Evolutionary conservation across 1,139 yeast species (phyloP).

Genomic region (Debaryomycetaceae sp.): DNA sequence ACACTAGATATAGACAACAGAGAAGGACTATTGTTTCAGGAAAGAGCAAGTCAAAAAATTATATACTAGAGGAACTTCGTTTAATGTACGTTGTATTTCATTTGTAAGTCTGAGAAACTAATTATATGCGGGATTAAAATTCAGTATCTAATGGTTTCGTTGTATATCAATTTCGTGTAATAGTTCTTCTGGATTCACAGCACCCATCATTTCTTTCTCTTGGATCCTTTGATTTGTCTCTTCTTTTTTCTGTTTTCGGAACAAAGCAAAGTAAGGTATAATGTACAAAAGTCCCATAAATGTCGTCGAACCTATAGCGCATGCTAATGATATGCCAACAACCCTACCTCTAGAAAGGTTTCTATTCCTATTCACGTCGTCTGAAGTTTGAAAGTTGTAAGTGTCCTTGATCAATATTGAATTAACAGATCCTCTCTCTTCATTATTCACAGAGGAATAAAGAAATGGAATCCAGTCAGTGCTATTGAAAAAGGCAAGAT

Average conservation of each 20-base stretch:
- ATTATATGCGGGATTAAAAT: neutral
- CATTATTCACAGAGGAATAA: constrained; percentile 20
- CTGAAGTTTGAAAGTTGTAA: constrained; percentile 36
- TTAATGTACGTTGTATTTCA: neutral
- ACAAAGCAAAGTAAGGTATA: constrained; percentile 47
- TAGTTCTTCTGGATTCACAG: constrained; percentile 62
- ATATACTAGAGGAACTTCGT: neutral
- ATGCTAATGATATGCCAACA: constrained; percentile 82
- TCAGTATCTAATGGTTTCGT: constrained; percentile 17
- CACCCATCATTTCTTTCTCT: constrained; percentile 64
- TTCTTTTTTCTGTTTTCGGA: constrained; percentile 31
- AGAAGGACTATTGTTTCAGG: no score
- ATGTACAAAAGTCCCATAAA: constrained; percentile 63
- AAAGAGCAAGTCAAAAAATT: no score
- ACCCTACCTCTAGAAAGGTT: constrained; percentile 61
- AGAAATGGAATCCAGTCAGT: constrained; percentile 69
- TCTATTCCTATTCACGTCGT: constrained; percentile 23
- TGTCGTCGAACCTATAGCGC: constrained; percentile 78
- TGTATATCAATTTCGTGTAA: constrained; percentile 58
- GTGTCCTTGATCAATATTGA: constrained; percentile 36
- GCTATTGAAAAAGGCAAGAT: constrained; percentile 72
- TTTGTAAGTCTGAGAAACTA: neutral
- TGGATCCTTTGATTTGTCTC: constrained; percentile 48
- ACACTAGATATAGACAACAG: no score
- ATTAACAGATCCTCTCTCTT: constrained; percentile 28